These are phyloP conservation scores for Fusarium mundagurra DNA, from an alignment of 2,329 filamentous ascomycete genomes.

Conservation along the genomic window DNA sequence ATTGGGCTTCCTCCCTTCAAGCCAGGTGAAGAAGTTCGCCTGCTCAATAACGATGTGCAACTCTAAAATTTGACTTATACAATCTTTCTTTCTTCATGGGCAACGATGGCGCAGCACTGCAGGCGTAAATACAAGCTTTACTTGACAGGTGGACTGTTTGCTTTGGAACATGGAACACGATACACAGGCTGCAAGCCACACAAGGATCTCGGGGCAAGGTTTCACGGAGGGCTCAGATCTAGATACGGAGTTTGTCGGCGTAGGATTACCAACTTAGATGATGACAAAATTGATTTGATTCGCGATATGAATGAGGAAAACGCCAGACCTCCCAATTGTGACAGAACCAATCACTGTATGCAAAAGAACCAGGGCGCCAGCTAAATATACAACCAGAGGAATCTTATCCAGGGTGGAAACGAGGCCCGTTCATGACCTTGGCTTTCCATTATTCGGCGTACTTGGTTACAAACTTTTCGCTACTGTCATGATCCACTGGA, in stretches of 20 bases:
- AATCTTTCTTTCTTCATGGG: slow-evolving; percentile 19
- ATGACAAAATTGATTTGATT: slow-evolving; percentile 33
- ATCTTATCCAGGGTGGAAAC: background rate
- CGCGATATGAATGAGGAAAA: slow-evolving; percentile 19
- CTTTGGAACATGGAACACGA: slow-evolving; percentile 28
- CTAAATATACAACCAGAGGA: slow-evolving; percentile 7
- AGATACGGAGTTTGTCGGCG: slow-evolving; percentile 40
- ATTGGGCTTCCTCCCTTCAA: slow-evolving; percentile 96
- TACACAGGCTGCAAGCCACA: slow-evolving; percentile 24
- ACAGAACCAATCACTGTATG: slow-evolving; percentile 24
- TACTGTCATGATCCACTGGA: slow-evolving; percentile 63
- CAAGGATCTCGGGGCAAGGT: slow-evolving; percentile 29
- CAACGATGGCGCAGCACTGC: slow-evolving; percentile 31
- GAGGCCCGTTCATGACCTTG: background rate
- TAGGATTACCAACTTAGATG: slow-evolving; percentile 36
- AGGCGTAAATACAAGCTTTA: slow-evolving; percentile 39
- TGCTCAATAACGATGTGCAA: slow-evolving; percentile 88
- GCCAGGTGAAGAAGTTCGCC: slow-evolving; percentile 90
- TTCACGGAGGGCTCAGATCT: slow-evolving; percentile 40
- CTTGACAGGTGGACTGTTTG: slow-evolving; percentile 31
- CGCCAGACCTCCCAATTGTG: slow-evolving; percentile 32
- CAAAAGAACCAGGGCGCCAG: slow-evolving; percentile 29
- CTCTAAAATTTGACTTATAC: slow-evolving; percentile 59
- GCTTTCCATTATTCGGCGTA: slow-evolving; percentile 20
- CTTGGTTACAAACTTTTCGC: slow-evolving; percentile 47